These are phyloP conservation scores for Adansonia gregorii DNA, from an alignment of 441 rosid genomes.

Conservation along the genomic window DNA sequence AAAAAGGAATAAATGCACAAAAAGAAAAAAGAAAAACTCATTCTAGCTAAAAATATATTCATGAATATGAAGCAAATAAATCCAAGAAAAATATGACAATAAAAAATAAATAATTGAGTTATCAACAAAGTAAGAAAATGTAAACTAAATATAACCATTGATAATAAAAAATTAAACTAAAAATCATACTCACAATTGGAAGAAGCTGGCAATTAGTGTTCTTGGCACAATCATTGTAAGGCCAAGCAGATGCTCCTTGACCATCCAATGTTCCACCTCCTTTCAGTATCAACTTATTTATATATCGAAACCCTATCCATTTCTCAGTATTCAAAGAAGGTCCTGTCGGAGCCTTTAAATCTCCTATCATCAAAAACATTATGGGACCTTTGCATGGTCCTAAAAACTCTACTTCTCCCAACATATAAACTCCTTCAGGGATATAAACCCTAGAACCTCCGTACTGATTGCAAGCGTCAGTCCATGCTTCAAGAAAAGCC, in stretches of 20 bases:
- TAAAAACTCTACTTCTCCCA: constrained; percentile 36
- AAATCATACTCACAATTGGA: constrained; percentile 29
- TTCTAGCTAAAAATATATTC: no score
- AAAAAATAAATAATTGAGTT: neutral
- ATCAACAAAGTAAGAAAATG: neutral
- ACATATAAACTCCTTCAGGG: constrained; percentile 46
- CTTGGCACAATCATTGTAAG: constrained; percentile 26
- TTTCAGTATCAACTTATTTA: constrained; percentile 29
- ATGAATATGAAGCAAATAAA: neutral
- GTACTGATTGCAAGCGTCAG: constrained; percentile 47
- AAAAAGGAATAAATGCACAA: no score
- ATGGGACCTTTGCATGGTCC: constrained; percentile 59
- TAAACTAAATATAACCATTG: neutral
- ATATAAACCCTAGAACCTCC: constrained; percentile 42
- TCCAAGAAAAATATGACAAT: neutral
- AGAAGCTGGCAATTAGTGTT: constrained; percentile 24
- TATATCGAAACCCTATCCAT: constrained; percentile 43
- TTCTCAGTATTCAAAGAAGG: constrained; percentile 16
- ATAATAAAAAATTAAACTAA: neutral
- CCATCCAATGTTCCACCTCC: constrained; percentile 47
- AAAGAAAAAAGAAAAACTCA: no score
- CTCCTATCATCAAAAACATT: constrained; percentile 44
- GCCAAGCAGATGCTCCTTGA: constrained; percentile 40
- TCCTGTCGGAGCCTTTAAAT: constrained; percentile 39
- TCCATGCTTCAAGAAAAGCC: constrained; percentile 66